Evolutionary conservation across 2,329 filamentous ascomycete species (phyloP).

Genomic region (Fusarium stilboides): DNA sequence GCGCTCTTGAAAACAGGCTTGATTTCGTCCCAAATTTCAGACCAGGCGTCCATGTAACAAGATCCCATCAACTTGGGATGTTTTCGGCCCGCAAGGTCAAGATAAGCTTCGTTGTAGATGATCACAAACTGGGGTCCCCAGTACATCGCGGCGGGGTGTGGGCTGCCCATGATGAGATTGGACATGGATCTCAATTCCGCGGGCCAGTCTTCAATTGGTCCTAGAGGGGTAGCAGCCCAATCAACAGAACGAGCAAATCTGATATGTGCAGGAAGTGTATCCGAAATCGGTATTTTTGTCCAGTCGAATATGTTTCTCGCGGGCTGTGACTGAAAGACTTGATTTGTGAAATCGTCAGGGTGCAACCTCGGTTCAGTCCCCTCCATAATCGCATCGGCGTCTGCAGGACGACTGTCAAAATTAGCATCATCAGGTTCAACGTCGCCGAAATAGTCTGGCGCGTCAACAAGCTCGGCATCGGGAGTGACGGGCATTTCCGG

Average conservation of each 20-base stretch:
- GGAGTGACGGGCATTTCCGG: conserved; percentile 56
- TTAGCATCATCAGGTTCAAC: conserved; percentile 36
- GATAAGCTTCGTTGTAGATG: conserved; percentile 82
- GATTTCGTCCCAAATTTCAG: conserved; percentile 81
- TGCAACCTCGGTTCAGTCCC: conserved; percentile 51
- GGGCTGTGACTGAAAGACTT: conserved; percentile 57
- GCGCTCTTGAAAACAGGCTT: conserved; percentile 78
- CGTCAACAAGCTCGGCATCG: conserved; percentile 51
- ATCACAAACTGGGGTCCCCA: conserved; percentile 80
- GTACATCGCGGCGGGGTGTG: conserved; percentile 83
- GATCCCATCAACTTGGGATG: conserved; percentile 83
- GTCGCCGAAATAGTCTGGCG: conserved; percentile 62
- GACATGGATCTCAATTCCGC: conserved; percentile 82
- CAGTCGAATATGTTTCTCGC: conserved; percentile 79
- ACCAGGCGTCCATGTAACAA: conserved; percentile 77
- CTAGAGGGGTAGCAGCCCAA: conserved; percentile 81
- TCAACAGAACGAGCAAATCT: conserved; percentile 79
- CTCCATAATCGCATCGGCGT: conserved; percentile 48
- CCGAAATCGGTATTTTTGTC: conserved; percentile 78
- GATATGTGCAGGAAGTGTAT: conserved; percentile 78
- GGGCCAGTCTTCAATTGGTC: conserved; percentile 82
- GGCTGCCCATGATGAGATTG: conserved; percentile 85
- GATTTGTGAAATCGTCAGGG: conserved; percentile 61
- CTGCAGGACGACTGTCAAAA: conserved; percentile 23
- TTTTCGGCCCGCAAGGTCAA: conserved; percentile 80